A percentile compares a stretch with the other conserved stretches of the same genome.
Evolutionary conservation across 2,329 filamentous ascomycete genomes (phyloP).

Genomic region (Colletotrichum kahawae): DNA sequence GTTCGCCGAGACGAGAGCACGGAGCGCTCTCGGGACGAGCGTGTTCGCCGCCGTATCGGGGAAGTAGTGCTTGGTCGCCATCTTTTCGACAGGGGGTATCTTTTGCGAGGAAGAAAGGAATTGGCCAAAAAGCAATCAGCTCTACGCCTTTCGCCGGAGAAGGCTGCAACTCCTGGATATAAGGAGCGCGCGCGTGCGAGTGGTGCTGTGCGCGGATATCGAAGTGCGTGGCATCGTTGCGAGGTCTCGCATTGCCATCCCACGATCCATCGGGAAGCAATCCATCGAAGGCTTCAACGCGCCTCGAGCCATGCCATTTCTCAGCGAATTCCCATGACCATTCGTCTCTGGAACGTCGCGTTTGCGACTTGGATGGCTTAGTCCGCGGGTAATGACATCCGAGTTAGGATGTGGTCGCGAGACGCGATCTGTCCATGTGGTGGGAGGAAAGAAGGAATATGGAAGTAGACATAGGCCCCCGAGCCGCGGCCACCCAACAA

Average conservation of each 20-base stretch:
- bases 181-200: background rate
- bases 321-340: background rate
- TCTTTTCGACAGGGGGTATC: background rate
- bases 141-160: no score
- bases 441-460: background rate
- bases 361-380: background rate
- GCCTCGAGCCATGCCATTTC: background rate
- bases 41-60: constrained; percentile 26
- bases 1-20: constrained; percentile 27
- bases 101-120: background rate
- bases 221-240: background rate
- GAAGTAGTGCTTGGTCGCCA: constrained; percentile 26
- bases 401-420: background rate
- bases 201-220: background rate
- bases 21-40: constrained; percentile 28
- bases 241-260: background rate
- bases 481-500: background rate
- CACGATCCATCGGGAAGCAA: background rate
- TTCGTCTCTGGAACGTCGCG: background rate
- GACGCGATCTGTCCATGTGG: background rate
- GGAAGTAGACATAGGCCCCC: background rate
- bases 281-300: background rate
- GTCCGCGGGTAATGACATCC: background rate
- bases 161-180: background rate
- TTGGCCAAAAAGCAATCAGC: background rate